These are phyloP conservation scores for Barnettozyma vustinii DNA, from an alignment of 805 yeast genomes.

Conservation along the genomic window DNA sequence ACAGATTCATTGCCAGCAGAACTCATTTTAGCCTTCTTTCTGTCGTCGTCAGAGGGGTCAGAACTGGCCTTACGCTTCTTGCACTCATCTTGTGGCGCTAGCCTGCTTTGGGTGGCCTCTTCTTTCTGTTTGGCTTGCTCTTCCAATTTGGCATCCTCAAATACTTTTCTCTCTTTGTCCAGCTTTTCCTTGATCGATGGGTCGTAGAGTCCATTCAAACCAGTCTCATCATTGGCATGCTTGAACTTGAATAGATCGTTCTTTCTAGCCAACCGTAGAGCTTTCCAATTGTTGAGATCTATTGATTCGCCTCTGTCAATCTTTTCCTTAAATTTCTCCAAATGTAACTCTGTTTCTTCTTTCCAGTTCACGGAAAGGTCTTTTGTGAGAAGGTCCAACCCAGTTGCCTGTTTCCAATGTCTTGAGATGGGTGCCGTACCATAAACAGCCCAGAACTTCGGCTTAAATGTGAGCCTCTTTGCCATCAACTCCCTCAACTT, in stretches of 20 bases:
- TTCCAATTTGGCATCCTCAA: constrained; percentile 10
- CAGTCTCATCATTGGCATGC: constrained; percentile 30
- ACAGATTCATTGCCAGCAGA: constrained; percentile 6
- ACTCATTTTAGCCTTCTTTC: constrained; percentile 14
- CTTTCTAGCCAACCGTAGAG: constrained; percentile 35
- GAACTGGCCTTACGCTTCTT: constrained; percentile 19
- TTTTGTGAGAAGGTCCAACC: constrained; percentile 29
- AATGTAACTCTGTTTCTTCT: constrained; percentile 1
- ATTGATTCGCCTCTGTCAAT: constrained; percentile 6
- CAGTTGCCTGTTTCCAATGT: constrained; percentile 37
- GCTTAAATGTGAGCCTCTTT: constrained; percentile 7
- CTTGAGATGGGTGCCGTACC: constrained; percentile 25
- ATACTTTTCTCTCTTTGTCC: constrained; percentile 10
- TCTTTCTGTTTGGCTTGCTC: constrained; percentile 19
- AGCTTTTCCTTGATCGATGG: constrained; percentile 16
- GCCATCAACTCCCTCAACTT: neutral
- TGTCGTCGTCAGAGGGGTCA: constrained; percentile 16
- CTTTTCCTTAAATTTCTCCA: constrained; percentile 5
- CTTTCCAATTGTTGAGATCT: constrained; percentile 36
- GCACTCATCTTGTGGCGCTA: constrained; percentile 11
- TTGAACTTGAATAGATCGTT: constrained; percentile 32
- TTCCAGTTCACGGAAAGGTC: constrained; percentile 3
- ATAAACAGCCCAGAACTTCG: constrained; percentile 19
- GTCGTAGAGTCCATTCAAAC: constrained; percentile 36
- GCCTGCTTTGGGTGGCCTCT: constrained; percentile 11